Evolutionary conservation across 2,329 filamentous ascomycete genomes (phyloP).

Genomic region (Leptographium radiaticola): DNA sequence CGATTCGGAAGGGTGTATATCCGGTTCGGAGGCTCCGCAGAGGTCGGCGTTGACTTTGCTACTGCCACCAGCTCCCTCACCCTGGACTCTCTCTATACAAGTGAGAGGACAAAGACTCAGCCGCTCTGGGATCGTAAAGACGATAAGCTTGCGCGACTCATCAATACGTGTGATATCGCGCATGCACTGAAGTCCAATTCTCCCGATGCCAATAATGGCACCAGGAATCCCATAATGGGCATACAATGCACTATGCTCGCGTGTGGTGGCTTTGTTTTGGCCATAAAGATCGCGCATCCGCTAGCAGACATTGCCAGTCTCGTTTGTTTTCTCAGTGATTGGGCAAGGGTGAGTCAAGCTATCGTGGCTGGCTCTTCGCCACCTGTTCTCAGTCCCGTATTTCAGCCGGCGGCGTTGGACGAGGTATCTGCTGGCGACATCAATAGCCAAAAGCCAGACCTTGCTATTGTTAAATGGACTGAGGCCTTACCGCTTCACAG

Average conservation of each 20-base stretch:
- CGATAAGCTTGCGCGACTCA: not conserved
- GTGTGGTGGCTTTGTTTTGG: slow-evolving; percentile 2
- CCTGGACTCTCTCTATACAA: not conserved
- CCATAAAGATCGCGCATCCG: slow-evolving; percentile 2
- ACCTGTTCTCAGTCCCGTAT: slow-evolving; percentile 1
- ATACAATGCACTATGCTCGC: slow-evolving; percentile 3
- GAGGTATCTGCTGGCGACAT: slow-evolving; percentile 1
- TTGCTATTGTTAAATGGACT: not conserved
- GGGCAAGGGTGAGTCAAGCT: slow-evolving; percentile 2
- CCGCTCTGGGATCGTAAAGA: slow-evolving; percentile 1
- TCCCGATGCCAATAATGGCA: not conserved
- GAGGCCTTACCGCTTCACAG: slow-evolving; percentile 1
- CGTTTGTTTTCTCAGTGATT: slow-evolving; percentile 1
- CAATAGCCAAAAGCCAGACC: not conserved
- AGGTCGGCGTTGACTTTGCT: slow-evolving; percentile 1
- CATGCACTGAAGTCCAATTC: slow-evolving; percentile 1
- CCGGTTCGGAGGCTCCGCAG: slow-evolving; percentile 1
- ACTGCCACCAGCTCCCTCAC: not conserved
- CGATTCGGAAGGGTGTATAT: not conserved
- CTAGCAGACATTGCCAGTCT: slow-evolving; percentile 2
- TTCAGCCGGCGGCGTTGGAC: slow-evolving; percentile 1
- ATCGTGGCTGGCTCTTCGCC: not conserved
- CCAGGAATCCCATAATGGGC: slow-evolving; percentile 3
- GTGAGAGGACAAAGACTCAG: not conserved
- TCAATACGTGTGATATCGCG: slow-evolving; percentile 1